phyloP scores from a whole-genome alignment of 1,139 yeast genomes.

The Saccharomyces hybrid region DNA sequence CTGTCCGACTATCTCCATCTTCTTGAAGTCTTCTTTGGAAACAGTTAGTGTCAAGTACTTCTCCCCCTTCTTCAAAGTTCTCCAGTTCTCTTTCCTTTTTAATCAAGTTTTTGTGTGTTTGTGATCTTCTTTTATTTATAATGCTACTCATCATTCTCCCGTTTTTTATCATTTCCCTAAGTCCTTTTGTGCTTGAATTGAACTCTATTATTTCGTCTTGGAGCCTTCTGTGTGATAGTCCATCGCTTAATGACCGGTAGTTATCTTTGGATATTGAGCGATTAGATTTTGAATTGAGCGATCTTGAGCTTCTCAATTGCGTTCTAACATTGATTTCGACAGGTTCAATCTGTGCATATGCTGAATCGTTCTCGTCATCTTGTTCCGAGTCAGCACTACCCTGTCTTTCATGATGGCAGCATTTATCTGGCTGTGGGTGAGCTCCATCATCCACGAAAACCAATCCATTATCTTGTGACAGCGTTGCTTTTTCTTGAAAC shows the following conservation, averaged over 20 bases:
- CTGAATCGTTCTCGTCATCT: neutral
- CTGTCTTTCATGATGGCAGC: neutral
- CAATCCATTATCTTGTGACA: conserved; percentile 13
- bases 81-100: conserved; percentile 24
- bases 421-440: neutral
- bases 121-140: conserved; percentile 2
- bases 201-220: neutral
- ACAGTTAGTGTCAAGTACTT: conserved; percentile 47
- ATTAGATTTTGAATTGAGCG: neutral
- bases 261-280: neutral
- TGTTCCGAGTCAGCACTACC: neutral
- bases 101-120: neutral
- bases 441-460: conserved; percentile 10
- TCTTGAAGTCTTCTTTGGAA: conserved; percentile 53
- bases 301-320: neutral
- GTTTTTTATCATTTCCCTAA: neutral
- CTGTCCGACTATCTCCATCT: conserved; percentile 82
- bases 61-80: conserved; percentile 47
- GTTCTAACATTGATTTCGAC: conserved; percentile 12
- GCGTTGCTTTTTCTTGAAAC: conserved; percentile 14
- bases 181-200: neutral
- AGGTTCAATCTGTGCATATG: conserved; percentile 6
- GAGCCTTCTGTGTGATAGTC: neutral
- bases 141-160: neutral
- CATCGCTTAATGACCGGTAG: neutral